phyloP scores from a whole-genome alignment of 129 eudicot genomes.

The Sambucus nigra region DNA sequence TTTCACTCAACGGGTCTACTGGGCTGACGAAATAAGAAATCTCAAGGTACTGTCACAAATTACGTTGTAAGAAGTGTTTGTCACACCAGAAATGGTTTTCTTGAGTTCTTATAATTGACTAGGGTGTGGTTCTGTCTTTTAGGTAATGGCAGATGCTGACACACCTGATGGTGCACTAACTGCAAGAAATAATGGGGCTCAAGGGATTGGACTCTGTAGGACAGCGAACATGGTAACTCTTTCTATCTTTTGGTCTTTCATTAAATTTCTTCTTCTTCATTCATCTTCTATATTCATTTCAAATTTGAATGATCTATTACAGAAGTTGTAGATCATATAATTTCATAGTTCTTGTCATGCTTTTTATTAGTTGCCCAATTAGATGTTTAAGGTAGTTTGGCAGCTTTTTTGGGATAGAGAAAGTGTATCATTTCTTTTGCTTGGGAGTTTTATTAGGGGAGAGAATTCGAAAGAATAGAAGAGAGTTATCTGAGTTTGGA shows the following conservation, averaged over 20 bases:
- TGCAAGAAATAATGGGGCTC: slow-evolving; percentile 92
- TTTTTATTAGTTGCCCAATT: no score
- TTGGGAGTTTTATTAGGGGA: no score
- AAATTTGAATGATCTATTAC: background rate
- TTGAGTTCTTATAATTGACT: slow-evolving; percentile 1
- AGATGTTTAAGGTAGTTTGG: no score
- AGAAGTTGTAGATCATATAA: background rate
- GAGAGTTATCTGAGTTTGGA: no score
- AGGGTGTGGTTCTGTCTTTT: background rate
- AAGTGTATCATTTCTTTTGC: no score
- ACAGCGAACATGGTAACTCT: slow-evolving; percentile 90
- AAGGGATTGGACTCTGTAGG: slow-evolving; percentile 97
- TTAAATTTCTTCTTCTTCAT: slow-evolving; percentile 1
- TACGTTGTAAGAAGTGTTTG: background rate
- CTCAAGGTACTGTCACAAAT: slow-evolving; percentile 51
- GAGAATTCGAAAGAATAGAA: no score
- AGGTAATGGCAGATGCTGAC: slow-evolving; percentile 99
- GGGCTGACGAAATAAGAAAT: slow-evolving; percentile 78
- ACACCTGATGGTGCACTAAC: slow-evolving; percentile 91
- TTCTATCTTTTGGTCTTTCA: background rate
- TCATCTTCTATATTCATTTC: background rate
- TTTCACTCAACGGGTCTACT: slow-evolving; percentile 92
- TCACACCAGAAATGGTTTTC: background rate
- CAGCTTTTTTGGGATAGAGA: no score
- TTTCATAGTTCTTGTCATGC: background rate